Evolutionary conservation across 179 eudicot species (phyloP).

Genomic region (Beta macrorhiza): DNA sequence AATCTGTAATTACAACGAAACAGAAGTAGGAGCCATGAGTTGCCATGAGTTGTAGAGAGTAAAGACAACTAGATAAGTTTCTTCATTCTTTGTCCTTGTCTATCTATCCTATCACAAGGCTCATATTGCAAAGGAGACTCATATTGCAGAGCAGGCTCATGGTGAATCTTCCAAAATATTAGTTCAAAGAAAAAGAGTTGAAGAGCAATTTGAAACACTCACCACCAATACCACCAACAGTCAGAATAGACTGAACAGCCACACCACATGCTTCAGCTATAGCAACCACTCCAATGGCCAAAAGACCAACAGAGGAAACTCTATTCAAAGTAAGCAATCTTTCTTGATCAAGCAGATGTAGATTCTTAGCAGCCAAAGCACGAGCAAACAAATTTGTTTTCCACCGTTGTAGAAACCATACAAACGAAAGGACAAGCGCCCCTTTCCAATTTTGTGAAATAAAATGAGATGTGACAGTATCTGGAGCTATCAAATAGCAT

Average conservation of each 20-base stretch:
- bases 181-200: neutral
- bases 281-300: conserved; percentile 73
- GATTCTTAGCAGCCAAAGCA: conserved; percentile 46
- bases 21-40: no score
- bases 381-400: conserved; percentile 71
- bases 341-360: conserved; percentile 49
- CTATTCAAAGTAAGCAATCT: conserved; percentile 69
- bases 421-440: conserved; percentile 67
- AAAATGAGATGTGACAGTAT: conserved; percentile 58
- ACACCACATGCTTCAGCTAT: conserved; percentile 94
- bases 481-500: conserved; percentile 72
- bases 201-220: conserved; percentile 26
- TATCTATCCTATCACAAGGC: neutral
- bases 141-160: neutral
- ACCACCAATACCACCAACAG: conserved; percentile 99
- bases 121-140: neutral
- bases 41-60: no score
- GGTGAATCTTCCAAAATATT: neutral
- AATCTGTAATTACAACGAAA: neutral
- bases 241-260: conserved; percentile 88
- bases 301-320: conserved; percentile 77
- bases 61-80: neutral
- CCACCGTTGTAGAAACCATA: conserved; percentile 95
- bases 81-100: neutral
- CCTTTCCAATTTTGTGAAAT: conserved; percentile 74